phyloP scores from a whole-genome alignment of 1,139 yeast species.

The Candida labiduridarum region DNA sequence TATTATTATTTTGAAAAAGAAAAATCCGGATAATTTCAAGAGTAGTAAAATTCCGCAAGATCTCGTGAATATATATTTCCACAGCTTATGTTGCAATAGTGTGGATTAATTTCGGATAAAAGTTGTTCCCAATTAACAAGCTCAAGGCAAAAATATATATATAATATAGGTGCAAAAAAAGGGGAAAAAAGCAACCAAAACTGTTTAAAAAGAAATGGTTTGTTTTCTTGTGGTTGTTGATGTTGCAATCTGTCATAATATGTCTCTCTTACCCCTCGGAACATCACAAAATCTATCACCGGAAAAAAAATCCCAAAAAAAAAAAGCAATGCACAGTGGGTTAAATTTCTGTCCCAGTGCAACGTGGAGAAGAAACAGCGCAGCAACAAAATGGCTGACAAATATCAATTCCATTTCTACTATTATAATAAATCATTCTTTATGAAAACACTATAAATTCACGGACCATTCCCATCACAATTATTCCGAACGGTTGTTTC shows the following conservation, averaged over 20 bases:
- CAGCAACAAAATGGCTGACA: background rate
- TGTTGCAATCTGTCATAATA: background rate
- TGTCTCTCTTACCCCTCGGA: too few relatives aligned
- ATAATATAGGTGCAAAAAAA: background rate
- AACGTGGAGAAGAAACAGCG: constrained; percentile 2
- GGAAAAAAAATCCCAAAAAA: background rate
- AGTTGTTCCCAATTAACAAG: too few relatives aligned
- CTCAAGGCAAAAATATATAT: background rate
- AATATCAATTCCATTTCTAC: background rate
- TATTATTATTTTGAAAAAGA: background rate
- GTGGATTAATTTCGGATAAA: too few relatives aligned
- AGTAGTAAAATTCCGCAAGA: too few relatives aligned
- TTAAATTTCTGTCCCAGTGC: background rate
- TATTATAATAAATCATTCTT: background rate
- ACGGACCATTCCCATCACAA: background rate
- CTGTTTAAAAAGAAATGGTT: background rate
- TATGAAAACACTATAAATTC: background rate
- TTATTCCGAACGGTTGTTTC: background rate
- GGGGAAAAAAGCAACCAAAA: background rate
- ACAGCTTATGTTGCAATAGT: too few relatives aligned
- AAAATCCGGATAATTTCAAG: background rate
- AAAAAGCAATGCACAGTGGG: background rate
- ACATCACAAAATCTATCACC: too few relatives aligned
- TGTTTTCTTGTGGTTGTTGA: background rate
- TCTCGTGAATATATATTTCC: too few relatives aligned